These are phyloP conservation scores for Rhizopogon vinicolor DNA, from an alignment of 768 basidiomycete species.

Conservation along the genomic window DNA sequence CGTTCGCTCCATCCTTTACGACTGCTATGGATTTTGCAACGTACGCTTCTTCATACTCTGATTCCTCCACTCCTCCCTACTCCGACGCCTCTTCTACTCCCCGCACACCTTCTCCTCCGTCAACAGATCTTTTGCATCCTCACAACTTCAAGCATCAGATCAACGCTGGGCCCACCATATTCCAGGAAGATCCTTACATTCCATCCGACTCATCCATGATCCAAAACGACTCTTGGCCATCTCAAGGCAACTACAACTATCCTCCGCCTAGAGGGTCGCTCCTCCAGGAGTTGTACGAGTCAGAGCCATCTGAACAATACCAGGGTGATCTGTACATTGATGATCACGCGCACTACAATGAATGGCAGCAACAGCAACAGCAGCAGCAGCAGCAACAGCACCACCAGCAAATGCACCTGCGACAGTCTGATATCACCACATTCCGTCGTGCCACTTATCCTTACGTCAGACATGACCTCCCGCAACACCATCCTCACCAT, in stretches of 20 bases:
- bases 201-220: slow-evolving; percentile 33
- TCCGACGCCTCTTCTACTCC: slow-evolving; percentile 66
- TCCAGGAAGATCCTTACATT: slow-evolving; percentile 32
- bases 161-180: slow-evolving; percentile 47
- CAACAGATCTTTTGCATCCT: slow-evolving; percentile 30
- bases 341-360: slow-evolving; percentile 28
- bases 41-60: slow-evolving; percentile 35
- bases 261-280: slow-evolving; percentile 46
- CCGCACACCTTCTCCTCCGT: slow-evolving; percentile 66
- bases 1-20: slow-evolving; percentile 10
- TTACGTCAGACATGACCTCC: slow-evolving; percentile 68
- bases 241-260: slow-evolving; percentile 29
- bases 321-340: slow-evolving; percentile 31
- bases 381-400: slow-evolving; percentile 28
- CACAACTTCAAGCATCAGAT: slow-evolving; percentile 37
- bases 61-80: slow-evolving; percentile 35
- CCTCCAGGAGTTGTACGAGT: slow-evolving; percentile 70
- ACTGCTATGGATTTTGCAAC: slow-evolving; percentile 52
- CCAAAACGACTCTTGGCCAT: slow-evolving; percentile 36
- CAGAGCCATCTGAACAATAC: slow-evolving; percentile 41
- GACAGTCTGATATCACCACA: slow-evolving; percentile 39
- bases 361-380: slow-evolving; percentile 32
- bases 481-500: slow-evolving; percentile 38
- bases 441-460: slow-evolving; percentile 72
- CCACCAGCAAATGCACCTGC: slow-evolving; percentile 6